A percentile compares a stretch with the other conserved stretches of the same genome.
Evolutionary conservation across 2,329 filamentous ascomycete genomes (phyloP).

Genomic region (Alternaria gaisen): DNA sequence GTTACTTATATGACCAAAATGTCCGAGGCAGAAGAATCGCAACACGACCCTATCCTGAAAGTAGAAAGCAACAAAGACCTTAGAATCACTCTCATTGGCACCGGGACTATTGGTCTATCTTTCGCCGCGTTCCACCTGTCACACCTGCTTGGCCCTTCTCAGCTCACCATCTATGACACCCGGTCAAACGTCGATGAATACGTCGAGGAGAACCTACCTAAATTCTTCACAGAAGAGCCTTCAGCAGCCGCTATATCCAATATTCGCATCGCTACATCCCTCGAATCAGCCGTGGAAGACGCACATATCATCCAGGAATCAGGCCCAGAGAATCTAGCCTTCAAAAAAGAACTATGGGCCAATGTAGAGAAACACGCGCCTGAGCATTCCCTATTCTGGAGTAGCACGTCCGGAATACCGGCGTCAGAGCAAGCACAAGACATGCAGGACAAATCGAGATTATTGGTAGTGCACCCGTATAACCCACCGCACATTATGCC

Average conservation of each 20-base stretch:
- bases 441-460: conserved; percentile 55
- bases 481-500: conserved; percentile 71
- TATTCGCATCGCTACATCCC: conserved; percentile 46
- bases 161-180: conserved; percentile 61
- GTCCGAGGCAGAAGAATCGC: conserved; percentile 7
- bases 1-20: conserved; percentile 13
- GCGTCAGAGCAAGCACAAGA: conserved; percentile 58
- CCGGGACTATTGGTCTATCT: conserved; percentile 64
- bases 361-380: conserved; percentile 59
- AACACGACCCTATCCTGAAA: neutral
- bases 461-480: conserved; percentile 68
- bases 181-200: conserved; percentile 59
- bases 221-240: conserved; percentile 48
- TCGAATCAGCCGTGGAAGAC: conserved; percentile 55
- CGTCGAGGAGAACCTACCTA: conserved; percentile 54
- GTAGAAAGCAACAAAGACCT: conserved; percentile 19
- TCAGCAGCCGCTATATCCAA: conserved; percentile 32
- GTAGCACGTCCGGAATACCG: conserved; percentile 66
- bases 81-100: conserved; percentile 55
- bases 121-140: conserved; percentile 64
- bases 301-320: conserved; percentile 68
- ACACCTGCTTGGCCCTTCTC: conserved; percentile 50
- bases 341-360: conserved; percentile 63
- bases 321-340: conserved; percentile 62
- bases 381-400: conserved; percentile 62